Evolutionary conservation across 169 alveolate genomes (phyloP).

Genomic region (Eimeria brunetti): DNA sequence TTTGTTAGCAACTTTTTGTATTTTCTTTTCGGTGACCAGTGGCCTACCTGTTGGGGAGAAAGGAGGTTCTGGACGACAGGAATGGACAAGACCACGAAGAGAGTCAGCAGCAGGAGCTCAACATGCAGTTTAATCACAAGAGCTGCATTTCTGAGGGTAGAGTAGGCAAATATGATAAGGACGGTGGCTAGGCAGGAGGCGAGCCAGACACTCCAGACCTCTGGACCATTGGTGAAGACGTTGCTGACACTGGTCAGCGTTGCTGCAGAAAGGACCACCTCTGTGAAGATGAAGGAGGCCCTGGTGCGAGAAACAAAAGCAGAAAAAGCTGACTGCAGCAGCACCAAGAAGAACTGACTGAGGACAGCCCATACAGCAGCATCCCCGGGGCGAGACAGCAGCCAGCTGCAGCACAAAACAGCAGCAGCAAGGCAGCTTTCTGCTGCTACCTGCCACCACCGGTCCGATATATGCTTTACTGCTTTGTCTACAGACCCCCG

Average conservation of each 20-base stretch:
- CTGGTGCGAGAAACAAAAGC: conserved; percentile 1
- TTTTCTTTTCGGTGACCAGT: too few relatives aligned
- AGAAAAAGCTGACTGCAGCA: conserved; percentile 42
- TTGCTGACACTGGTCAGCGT: conserved; percentile 19
- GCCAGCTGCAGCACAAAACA: neutral
- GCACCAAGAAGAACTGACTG: conserved; percentile 6
- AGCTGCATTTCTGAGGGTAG: conserved; percentile 46
- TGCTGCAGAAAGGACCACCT: conserved; percentile 51
- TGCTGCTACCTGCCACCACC: conserved; percentile 16
- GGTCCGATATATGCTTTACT: neutral
- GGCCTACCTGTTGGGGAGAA: conserved; percentile 65
- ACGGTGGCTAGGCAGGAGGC: conserved; percentile 37
- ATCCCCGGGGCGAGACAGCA: neutral
- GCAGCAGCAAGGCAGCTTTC: conserved; percentile 43
- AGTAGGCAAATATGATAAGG: conserved; percentile 16
- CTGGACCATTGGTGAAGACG: conserved; percentile 47
- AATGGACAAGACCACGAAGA: conserved; percentile 48
- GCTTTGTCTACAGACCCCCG: conserved; percentile 4
- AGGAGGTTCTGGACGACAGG: conserved; percentile 76
- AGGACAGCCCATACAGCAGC: conserved; percentile 38
- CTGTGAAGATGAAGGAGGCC: conserved; percentile 46
- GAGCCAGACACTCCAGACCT: conserved; percentile 60
- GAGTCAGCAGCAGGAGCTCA: conserved; percentile 51
- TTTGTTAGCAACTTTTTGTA: too few relatives aligned
- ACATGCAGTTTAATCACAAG: conserved; percentile 48